phyloP scores from a whole-genome alignment of 2,329 filamentous ascomycete species.

The Colletotrichum costaricense region DNA sequence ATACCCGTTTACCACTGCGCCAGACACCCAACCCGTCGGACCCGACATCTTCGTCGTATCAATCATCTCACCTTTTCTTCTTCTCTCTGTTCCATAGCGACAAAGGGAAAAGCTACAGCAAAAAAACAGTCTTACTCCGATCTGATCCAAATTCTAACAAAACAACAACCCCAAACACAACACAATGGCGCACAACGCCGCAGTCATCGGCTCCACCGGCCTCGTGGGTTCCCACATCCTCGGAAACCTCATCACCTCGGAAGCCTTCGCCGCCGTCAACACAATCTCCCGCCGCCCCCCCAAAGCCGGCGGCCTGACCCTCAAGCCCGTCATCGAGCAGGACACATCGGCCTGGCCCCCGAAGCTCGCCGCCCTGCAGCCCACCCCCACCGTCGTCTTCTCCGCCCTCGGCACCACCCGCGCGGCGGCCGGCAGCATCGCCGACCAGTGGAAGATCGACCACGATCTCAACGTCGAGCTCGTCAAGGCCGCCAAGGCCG shows the following conservation, averaged over 20 bases:
- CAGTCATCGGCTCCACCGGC: slow-evolving; percentile 73
- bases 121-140: background rate
- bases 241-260: slow-evolving; percentile 66
- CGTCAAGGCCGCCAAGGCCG: slow-evolving; percentile 78
- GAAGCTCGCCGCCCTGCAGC: slow-evolving; percentile 65
- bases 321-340: slow-evolving; percentile 72
- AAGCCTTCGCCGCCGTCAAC: slow-evolving; percentile 64
- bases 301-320: slow-evolving; percentile 55
- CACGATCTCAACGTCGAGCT: slow-evolving; percentile 86
- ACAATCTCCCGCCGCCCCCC: slow-evolving; percentile 77
- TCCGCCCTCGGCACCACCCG: slow-evolving; percentile 85
- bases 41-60: slow-evolving; percentile 12
- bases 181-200: slow-evolving; percentile 29
- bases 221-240: slow-evolving; percentile 82
- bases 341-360: slow-evolving; percentile 78
- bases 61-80: background rate
- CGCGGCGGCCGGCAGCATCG: slow-evolving; percentile 78
- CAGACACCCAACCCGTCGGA: slow-evolving; percentile 14
- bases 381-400: slow-evolving; percentile 74
- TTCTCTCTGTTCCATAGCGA: background rate
- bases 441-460: slow-evolving; percentile 88
- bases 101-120: background rate
- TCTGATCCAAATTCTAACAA: background rate
- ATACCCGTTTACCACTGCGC: background rate
- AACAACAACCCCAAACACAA: background rate